These are phyloP conservation scores for Lepidopterella palustris DNA, from an alignment of 495 filamentous ascomycete genomes.

Conservation along the genomic window DNA sequence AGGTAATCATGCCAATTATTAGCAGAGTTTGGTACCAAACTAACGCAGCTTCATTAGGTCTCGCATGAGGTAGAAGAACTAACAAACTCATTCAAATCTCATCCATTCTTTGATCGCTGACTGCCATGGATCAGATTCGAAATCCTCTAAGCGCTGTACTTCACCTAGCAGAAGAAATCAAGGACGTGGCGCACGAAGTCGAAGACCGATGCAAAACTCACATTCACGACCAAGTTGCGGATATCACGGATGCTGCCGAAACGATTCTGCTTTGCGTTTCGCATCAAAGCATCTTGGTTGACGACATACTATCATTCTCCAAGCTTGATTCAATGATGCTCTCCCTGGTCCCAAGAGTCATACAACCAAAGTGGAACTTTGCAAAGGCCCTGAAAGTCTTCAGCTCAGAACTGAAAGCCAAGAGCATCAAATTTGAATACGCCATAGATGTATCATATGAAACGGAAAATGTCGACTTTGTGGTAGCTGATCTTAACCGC, in stretches of 20 bases:
- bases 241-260: slow-evolving; percentile 31
- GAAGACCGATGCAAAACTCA: not conserved
- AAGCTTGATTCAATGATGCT: slow-evolving; percentile 39
- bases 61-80: slow-evolving; percentile 1
- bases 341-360: slow-evolving; percentile 26
- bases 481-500: slow-evolving; percentile 33
- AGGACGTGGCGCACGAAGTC: slow-evolving; percentile 19
- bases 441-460: slow-evolving; percentile 30
- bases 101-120: slow-evolving; percentile 2
- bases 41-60: not conserved
- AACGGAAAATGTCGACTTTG: slow-evolving; percentile 26
- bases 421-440: slow-evolving; percentile 31
- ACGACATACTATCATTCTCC: slow-evolving; percentile 37
- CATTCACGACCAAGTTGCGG: slow-evolving; percentile 4
- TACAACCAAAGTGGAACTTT: slow-evolving; percentile 29
- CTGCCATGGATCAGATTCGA: slow-evolving; percentile 29
- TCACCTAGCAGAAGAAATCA: slow-evolving; percentile 36
- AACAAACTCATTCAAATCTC: slow-evolving; percentile 10
- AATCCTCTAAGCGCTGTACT: slow-evolving; percentile 37
- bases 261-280: slow-evolving; percentile 34
- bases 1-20: too few species aligned
- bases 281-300: slow-evolving; percentile 36
- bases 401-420: slow-evolving; percentile 33
- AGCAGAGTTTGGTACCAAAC: not conserved
- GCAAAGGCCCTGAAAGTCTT: slow-evolving; percentile 34